Evolutionary conservation across 768 basidiomycete genomes (phyloP).

Genomic region (Amanita molliuscula): DNA sequence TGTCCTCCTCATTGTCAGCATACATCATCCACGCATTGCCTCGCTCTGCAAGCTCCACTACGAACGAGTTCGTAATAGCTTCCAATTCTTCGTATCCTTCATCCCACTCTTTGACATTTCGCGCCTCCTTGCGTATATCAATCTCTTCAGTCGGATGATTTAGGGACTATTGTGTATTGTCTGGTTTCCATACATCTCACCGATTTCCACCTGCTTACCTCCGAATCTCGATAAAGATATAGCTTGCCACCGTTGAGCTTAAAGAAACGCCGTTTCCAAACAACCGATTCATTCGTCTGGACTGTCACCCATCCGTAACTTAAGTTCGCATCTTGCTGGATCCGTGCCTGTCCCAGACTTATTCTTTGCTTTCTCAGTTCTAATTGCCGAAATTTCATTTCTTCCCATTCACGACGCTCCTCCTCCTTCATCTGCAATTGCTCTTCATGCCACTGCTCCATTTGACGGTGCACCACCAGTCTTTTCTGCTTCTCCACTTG

Average conservation of each 20-base stretch:
- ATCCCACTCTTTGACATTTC: conserved; percentile 46
- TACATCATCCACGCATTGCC: conserved; percentile 46
- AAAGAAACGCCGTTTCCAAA: conserved; percentile 60
- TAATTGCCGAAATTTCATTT: conserved; percentile 28
- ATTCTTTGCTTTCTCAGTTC: conserved; percentile 37
- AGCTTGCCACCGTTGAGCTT: conserved; percentile 37
- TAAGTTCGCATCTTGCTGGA: conserved; percentile 25
- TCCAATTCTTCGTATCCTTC: conserved; percentile 61
- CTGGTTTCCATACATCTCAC: background rate
- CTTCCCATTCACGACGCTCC: conserved; percentile 32
- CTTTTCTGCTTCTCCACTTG: conserved; percentile 35
- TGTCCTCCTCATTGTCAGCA: conserved; percentile 53
- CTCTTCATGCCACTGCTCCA: conserved; percentile 44
- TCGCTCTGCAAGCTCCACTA: conserved; percentile 45
- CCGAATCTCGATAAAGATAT: conserved; percentile 40
- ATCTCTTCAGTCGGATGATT: conserved; percentile 28
- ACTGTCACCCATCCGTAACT: conserved; percentile 53
- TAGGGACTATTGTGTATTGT: conserved; percentile 23
- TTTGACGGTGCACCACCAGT: conserved; percentile 36
- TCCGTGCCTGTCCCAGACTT: conserved; percentile 30
- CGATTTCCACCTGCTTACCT: conserved; percentile 24
- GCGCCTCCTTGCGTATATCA: conserved; percentile 35
- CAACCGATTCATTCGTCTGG: conserved; percentile 39
- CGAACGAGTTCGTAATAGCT: conserved; percentile 58
- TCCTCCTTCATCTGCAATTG: conserved; percentile 35